Conservation (phyloP, 108 stramenopile genomes). For the Nannochloropsis oceanica region DNA sequence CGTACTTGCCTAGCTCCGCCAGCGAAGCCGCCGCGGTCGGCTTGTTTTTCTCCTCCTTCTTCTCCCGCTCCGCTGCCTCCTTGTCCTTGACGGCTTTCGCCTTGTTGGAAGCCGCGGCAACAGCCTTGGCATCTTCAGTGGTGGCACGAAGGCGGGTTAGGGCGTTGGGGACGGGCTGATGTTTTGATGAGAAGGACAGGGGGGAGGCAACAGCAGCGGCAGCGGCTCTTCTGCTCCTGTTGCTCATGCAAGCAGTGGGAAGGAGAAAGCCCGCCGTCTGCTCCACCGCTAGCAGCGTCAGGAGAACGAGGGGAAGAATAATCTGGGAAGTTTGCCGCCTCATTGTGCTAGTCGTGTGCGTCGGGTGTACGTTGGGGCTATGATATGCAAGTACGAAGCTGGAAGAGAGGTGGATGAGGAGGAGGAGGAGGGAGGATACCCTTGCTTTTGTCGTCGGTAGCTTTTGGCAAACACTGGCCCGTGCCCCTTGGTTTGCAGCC, state of each 20-base stretch:
- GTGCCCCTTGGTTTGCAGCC: no score
- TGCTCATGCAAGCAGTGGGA: not conserved
- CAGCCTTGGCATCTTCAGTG: not conserved
- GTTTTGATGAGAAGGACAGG: not conserved
- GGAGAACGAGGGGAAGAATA: not conserved
- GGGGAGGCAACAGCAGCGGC: not conserved
- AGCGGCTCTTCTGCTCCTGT: not conserved
- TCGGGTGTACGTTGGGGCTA: no score
- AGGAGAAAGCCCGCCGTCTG: not conserved
- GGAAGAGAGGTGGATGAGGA: no score
- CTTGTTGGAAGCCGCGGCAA: no score
- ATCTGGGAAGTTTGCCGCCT: no score
- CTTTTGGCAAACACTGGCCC: no score
- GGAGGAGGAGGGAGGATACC: no score
- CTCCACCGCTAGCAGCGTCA: not conserved
- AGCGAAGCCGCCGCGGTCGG: not conserved
- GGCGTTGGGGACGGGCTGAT: not conserved
- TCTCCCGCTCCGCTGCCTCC: not conserved
- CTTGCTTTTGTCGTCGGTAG: no score
- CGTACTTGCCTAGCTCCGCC: not conserved
- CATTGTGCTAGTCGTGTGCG: no score
- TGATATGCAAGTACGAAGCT: no score
- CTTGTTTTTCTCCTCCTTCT: not conserved
- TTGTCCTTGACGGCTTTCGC: not conserved
- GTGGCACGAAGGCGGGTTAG: not conserved